phyloP scores from a whole-genome alignment of 352 stramenopile species.

The Hyaloperonospora arabidopsidis region DNA sequence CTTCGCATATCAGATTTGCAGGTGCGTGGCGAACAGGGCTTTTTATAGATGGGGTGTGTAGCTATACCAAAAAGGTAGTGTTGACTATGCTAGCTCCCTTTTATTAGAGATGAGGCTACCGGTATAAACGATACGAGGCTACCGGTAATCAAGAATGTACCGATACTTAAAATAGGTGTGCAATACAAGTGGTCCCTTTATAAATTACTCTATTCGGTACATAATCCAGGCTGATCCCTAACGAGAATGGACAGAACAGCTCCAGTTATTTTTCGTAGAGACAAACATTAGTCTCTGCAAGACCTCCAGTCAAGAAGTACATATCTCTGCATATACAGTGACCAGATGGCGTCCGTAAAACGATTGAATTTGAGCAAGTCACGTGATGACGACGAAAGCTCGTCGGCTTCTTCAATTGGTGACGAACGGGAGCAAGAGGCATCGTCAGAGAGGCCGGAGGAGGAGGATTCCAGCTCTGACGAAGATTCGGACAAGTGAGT shows the following conservation, averaged over 20 bases:
- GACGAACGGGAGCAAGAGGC: constrained; percentile 28
- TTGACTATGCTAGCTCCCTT: no score
- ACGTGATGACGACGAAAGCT: constrained; percentile 28
- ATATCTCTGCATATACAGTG: not conserved
- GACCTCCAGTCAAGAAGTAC: constrained; percentile 10
- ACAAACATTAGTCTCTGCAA: not conserved
- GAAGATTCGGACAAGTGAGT: constrained; percentile 54
- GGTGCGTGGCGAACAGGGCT: no score
- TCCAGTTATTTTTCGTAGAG: not conserved
- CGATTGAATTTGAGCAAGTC: constrained; percentile 58
- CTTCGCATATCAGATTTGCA: no score
- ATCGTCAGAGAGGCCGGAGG: constrained; percentile 7
- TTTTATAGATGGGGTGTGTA: no score
- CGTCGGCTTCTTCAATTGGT: constrained; percentile 30
- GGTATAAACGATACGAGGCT: no score
- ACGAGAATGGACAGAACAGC: not conserved
- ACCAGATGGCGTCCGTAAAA: constrained; percentile 44
- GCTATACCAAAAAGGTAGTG: no score
- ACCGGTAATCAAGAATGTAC: no score
- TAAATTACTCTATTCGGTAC: not conserved
- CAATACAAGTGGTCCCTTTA: no score
- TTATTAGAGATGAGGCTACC: no score
- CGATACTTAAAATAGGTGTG: no score
- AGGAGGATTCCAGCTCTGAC: constrained; percentile 32
- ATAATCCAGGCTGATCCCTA: not conserved